Evolutionary conservation across 2,329 filamentous ascomycete species (phyloP).

Genomic region (Penicillium oxalicum): DNA sequence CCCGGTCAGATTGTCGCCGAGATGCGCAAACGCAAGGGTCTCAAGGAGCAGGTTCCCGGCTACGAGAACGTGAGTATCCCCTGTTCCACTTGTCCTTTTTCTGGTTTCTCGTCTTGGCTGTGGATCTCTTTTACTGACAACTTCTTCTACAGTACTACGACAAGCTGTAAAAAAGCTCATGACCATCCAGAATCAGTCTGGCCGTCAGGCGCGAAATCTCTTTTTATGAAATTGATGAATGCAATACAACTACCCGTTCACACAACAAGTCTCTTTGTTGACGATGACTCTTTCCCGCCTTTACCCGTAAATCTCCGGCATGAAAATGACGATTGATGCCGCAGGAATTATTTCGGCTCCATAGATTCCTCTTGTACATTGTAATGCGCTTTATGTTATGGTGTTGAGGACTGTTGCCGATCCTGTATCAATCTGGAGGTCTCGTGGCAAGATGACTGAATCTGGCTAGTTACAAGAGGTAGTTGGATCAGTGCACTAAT

Average conservation of each 20-base stretch:
- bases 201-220: slow-evolving; percentile 32
- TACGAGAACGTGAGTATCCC: slow-evolving; percentile 83
- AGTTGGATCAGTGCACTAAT: too few species aligned
- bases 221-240: slow-evolving; percentile 42
- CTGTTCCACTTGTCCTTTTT: not conserved
- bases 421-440: slow-evolving; percentile 19
- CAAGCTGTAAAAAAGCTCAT: slow-evolving; percentile 72
- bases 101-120: not conserved
- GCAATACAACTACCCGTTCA: slow-evolving; percentile 33
- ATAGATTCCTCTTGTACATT: too few species aligned
- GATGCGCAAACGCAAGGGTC: slow-evolving; percentile 99
- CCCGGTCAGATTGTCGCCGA: slow-evolving; percentile 74
- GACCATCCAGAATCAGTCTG: slow-evolving; percentile 38
- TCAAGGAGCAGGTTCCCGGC: slow-evolving; percentile 91
- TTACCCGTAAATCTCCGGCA: too few species aligned
- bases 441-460: slow-evolving; percentile 7
- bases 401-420: slow-evolving; percentile 15
- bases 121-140: slow-evolving; percentile 15
- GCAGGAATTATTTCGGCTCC: too few species aligned
- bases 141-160: slow-evolving; percentile 73
- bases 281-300: slow-evolving; percentile 17
- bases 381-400: too few species aligned
- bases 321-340: too few species aligned
- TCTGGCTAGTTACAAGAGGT: slow-evolving; percentile 1
- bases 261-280: slow-evolving; percentile 26